Base-by-base conservation (phyloP, 441 rosid genomes). In the Pelargonium myrrhifolium region DNA sequence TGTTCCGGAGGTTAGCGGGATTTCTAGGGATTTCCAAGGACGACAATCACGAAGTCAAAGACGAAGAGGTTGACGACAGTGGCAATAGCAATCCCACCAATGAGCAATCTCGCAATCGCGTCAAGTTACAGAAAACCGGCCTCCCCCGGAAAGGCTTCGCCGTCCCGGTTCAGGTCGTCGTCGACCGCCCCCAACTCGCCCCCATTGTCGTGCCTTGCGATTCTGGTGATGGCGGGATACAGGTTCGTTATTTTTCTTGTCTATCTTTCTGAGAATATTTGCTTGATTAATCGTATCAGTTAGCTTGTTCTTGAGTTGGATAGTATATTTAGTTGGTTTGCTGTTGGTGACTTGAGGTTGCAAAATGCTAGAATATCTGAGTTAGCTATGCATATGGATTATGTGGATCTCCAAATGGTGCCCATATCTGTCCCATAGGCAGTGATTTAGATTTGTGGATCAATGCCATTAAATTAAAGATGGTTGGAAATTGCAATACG, bases 151-250 rank as follows among this genome's bases (percentile, higher is more conserved):
- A 31, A 18, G 73, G 73, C 51, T 71, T 71, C 55, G 56, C 68
- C 68, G 73, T 71, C 14, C 53, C 71, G 65, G 71, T 68, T 28
- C 43, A 71, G 53, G 73, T 71, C 55, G 58, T 59, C 53, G 68
- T 55, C 24, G 73, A 64, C 15, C 49, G 64, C 28, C 68, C 73
- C 6, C 26, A 18, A 17, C 43, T 40, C 45, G 72, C 66, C 45
- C 72, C 72, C 20, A 47, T 71, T 43, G 55, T 71, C 28, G 68
- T 56, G 31, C 73, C 68, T 15, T 71, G 73, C 56, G 35, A 56
- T 65, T 53, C 73, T 24, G 73, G 73, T 24, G 73, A 71, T 39
- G 73, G 73, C 35, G 73, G 68, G 20, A 55, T 71, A 11, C 74
- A 71, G 74, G 74, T 71, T 49, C 67, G 15, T 64, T 6, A 12